Evolutionary conservation across 768 basidiomycete species (phyloP).

Genomic region (Trametes coccinea): DNA sequence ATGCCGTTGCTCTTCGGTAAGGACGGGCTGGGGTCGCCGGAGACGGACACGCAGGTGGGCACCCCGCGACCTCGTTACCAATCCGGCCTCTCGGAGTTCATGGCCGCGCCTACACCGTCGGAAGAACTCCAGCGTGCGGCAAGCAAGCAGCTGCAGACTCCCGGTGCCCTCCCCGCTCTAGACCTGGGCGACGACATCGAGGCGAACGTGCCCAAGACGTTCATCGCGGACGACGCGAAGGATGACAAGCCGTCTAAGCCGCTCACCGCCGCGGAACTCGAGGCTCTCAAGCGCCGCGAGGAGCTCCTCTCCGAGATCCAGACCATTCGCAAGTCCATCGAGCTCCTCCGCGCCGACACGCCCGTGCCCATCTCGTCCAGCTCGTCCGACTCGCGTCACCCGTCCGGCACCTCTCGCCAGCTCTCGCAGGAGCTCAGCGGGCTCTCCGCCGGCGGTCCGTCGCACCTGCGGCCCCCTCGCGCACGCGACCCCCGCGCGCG

Average conservation of each 20-base stretch:
- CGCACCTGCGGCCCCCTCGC: slow-evolving; percentile 71
- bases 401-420: slow-evolving; percentile 69
- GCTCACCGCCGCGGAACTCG: slow-evolving; percentile 45
- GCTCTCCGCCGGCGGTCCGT: slow-evolving; percentile 46
- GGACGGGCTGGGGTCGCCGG: slow-evolving; percentile 40
- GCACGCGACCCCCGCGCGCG: slow-evolving; percentile 66
- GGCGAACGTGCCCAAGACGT: slow-evolving; percentile 70
- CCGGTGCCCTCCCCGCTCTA: slow-evolving; percentile 63
- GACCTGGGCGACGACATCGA: slow-evolving; percentile 77
- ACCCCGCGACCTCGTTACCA: slow-evolving; percentile 55
- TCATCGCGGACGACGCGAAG: slow-evolving; percentile 52
- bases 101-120: slow-evolving; percentile 53
- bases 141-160: slow-evolving; percentile 46
- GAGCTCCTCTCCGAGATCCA: slow-evolving; percentile 76
- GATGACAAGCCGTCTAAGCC: slow-evolving; percentile 24
- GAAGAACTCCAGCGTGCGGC: slow-evolving; percentile 60
- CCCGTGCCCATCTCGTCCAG: slow-evolving; percentile 57
- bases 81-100: slow-evolving; percentile 75
- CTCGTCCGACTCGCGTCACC: slow-evolving; percentile 52
- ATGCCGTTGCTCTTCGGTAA: slow-evolving; percentile 58
- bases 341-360: slow-evolving; percentile 69
- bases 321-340: slow-evolving; percentile 77
- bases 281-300: slow-evolving; percentile 67
- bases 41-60: slow-evolving; percentile 50
- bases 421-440: slow-evolving; percentile 65